A percentile compares a stretch with the other conserved stretches of the same genome.
Evolutionary conservation across 1,139 yeast genomes (phyloP).

Genomic region (Spathaspora jeffriesii): DNA sequence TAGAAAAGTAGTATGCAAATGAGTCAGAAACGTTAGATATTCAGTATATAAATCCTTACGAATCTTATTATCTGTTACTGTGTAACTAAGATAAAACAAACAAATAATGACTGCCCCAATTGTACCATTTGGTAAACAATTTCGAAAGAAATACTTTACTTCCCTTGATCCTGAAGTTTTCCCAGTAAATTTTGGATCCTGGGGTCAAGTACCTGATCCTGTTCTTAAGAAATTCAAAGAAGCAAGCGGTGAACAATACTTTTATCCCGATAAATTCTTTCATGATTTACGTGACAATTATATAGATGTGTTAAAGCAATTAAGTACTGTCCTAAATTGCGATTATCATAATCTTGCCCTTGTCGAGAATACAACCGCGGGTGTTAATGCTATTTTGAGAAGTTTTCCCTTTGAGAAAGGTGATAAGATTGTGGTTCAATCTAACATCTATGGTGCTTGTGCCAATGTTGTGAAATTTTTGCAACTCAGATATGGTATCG

Average conservation of each 20-base stretch:
- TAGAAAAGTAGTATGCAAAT: background rate
- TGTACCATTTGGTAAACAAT: slow-evolving; percentile 50
- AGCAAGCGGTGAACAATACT: slow-evolving; percentile 25
- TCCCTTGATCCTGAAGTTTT: slow-evolving; percentile 30
- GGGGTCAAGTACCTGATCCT: slow-evolving; percentile 47
- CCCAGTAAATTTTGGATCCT: slow-evolving; percentile 59
- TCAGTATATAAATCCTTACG: too few relatives aligned
- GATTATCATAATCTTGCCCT: slow-evolving; percentile 48
- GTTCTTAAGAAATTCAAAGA: slow-evolving; percentile 29
- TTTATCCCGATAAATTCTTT: slow-evolving; percentile 44
- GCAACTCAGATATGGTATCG: slow-evolving; percentile 41
- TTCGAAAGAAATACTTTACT: slow-evolving; percentile 48
- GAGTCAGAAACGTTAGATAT: too few relatives aligned
- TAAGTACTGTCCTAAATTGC: slow-evolving; percentile 43
- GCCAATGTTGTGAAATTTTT: slow-evolving; percentile 53
- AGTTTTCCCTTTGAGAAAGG: slow-evolving; percentile 52
- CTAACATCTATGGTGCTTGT: slow-evolving; percentile 62
- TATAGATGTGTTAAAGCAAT: slow-evolving; percentile 26
- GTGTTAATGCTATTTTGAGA: slow-evolving; percentile 59
- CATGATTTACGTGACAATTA: slow-evolving; percentile 23
- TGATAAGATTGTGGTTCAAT: slow-evolving; percentile 54
- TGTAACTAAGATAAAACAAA: too few relatives aligned
- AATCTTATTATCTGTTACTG: too few relatives aligned
- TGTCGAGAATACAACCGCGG: slow-evolving; percentile 62
- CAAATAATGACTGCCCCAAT: slow-evolving; percentile 11